phyloP scores from a whole-genome alignment of 306 rosid genomes.

The Trichosanthes truncata region DNA sequence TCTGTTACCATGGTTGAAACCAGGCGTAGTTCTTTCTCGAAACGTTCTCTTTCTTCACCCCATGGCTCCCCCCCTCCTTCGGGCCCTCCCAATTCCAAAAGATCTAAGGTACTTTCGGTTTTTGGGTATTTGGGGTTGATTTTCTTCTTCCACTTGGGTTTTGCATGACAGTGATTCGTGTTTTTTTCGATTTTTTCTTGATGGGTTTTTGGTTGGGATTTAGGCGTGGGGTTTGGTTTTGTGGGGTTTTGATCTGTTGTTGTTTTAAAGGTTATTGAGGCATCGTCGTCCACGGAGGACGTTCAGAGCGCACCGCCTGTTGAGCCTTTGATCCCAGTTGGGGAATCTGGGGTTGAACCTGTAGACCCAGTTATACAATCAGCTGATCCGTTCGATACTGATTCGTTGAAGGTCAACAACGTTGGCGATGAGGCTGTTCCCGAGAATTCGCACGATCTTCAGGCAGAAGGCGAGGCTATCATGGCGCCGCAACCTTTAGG shows the following conservation, averaged over 20 bases:
- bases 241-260: conserved; percentile 17
- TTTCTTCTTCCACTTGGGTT: not conserved
- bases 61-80: conserved; percentile 44
- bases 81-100: conserved; percentile 26
- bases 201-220: not conserved
- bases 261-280: conserved; percentile 53
- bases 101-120: conserved; percentile 61
- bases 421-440: conserved; percentile 34
- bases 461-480: conserved; percentile 39
- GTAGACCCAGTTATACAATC: conserved; percentile 41
- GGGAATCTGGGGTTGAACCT: conserved; percentile 53
- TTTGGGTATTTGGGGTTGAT: not conserved
- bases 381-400: conserved; percentile 62
- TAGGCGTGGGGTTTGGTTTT: conserved; percentile 18
- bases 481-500: conserved; percentile 51
- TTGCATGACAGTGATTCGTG: not conserved
- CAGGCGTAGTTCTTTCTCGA: conserved; percentile 80
- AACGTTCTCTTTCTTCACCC: conserved; percentile 54
- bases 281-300: conserved; percentile 49
- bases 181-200: not conserved
- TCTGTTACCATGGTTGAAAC: conserved; percentile 75
- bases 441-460: conserved; percentile 37
- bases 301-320: conserved; percentile 28
- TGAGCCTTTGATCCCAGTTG: conserved; percentile 42
- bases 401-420: conserved; percentile 38